Conservation (phyloP, 768 basidiomycete species). For the Tulasnella sp. region DNA sequence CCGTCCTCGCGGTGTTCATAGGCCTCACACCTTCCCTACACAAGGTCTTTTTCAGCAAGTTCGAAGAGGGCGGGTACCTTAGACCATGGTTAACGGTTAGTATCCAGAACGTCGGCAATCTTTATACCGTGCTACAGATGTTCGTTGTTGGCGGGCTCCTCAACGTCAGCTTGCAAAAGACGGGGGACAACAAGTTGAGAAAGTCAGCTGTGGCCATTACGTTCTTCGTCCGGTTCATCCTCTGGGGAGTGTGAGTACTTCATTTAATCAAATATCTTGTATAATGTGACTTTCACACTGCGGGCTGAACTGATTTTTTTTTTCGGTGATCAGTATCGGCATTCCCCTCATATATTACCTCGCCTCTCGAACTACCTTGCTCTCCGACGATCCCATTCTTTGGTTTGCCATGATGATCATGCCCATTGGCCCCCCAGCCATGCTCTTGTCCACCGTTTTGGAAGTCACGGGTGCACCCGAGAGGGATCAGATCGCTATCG, state of each 20-base stretch:
- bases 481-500: background rate
- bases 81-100: slow-evolving; percentile 3
- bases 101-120: background rate
- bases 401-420: slow-evolving; percentile 6
- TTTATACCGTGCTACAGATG: slow-evolving; percentile 2
- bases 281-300: too few relatives aligned
- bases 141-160: slow-evolving; percentile 7
- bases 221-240: background rate
- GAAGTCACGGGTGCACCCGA: background rate
- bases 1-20: background rate
- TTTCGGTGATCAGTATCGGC: background rate
- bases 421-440: background rate
- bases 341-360: slow-evolving; percentile 4
- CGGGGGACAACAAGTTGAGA: background rate
- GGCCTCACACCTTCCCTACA: background rate
- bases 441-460: background rate
- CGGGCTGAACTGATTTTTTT: too few relatives aligned
- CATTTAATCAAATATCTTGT: too few relatives aligned
- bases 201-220: background rate
- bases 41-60: background rate
- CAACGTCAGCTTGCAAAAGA: background rate
- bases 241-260: background rate
- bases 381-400: background rate
- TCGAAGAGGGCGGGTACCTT: background rate
- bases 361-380: background rate